These are phyloP conservation scores for Nothopassalora personata DNA, from an alignment of 2,329 filamentous ascomycete genomes.

Conservation along the genomic window DNA sequence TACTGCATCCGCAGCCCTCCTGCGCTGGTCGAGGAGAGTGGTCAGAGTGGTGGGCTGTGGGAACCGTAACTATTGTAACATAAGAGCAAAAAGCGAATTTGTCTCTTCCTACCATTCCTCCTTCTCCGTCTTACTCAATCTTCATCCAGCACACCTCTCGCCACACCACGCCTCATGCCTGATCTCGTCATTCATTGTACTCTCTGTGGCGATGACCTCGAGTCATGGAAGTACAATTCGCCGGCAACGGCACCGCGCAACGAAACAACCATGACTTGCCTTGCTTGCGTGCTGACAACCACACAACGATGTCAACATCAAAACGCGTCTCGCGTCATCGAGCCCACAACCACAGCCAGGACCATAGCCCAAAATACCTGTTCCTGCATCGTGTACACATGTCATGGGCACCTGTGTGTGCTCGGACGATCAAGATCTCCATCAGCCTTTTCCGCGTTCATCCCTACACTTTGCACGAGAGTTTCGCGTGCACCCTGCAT, in stretches of 20 bases:
- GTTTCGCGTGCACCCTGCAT: background rate
- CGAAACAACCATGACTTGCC: background rate
- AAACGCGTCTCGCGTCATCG: background rate
- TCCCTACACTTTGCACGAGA: background rate
- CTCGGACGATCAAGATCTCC: background rate
- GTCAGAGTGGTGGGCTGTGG: background rate
- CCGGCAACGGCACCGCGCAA: background rate
- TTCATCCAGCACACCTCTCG: background rate
- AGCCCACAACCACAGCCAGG: background rate
- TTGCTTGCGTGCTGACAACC: background rate
- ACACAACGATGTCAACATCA: background rate
- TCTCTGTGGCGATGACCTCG: background rate
- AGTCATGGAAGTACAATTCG: background rate
- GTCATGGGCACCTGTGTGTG: background rate
- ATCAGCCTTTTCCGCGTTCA: background rate
- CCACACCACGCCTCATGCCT: background rate
- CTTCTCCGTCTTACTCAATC: background rate
- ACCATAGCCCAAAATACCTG: background rate
- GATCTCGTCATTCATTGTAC: background rate
- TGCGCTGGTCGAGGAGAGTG: constrained; percentile 1
- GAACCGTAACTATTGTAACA: background rate
- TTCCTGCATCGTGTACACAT: background rate
- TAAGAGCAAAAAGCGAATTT: background rate
- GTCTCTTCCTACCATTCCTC: background rate
- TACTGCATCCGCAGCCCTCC: background rate